Evolutionary conservation across 805 yeast genomes (phyloP).

Genomic region (Yarrowia keelungensis): DNA sequence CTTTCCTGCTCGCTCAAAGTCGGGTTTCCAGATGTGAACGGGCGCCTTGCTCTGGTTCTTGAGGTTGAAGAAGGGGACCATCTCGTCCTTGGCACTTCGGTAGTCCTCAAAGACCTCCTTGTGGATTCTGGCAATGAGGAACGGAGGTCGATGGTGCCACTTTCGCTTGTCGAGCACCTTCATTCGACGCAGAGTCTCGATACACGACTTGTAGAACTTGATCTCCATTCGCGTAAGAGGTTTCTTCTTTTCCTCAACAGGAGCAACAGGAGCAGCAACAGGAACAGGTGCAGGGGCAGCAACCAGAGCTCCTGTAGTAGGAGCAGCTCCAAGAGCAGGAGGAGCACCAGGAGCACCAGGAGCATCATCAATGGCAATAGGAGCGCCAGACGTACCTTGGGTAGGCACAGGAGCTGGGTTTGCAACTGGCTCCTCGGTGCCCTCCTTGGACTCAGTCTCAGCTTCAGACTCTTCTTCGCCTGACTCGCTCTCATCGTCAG

Average conservation of each 20-base stretch:
- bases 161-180: conserved; percentile 72
- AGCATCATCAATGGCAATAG: not conserved
- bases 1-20: conserved; percentile 88
- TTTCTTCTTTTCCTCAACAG: not conserved
- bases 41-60: conserved; percentile 69
- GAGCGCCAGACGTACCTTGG: conserved; percentile 3
- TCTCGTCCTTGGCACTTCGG: conserved; percentile 65
- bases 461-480: not conserved
- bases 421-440: not conserved
- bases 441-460: conserved; percentile 2
- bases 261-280: not conserved
- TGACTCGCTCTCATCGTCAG: not conserved
- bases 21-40: conserved; percentile 92
- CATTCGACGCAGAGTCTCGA: conserved; percentile 58
- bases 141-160: conserved; percentile 91
- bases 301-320: not conserved
- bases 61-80: conserved; percentile 67
- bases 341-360: not conserved
- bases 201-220: conserved; percentile 50
- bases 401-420: not conserved
- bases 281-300: not conserved
- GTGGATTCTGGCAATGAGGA: conserved; percentile 68
- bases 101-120: conserved; percentile 61
- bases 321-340: too few species aligned
- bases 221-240: conserved; percentile 7